Evolutionary conservation across 306 rosid genomes (phyloP), one percentile per base, ranked within the genome.

Genomic region (Biancaea sappan): DNA sequence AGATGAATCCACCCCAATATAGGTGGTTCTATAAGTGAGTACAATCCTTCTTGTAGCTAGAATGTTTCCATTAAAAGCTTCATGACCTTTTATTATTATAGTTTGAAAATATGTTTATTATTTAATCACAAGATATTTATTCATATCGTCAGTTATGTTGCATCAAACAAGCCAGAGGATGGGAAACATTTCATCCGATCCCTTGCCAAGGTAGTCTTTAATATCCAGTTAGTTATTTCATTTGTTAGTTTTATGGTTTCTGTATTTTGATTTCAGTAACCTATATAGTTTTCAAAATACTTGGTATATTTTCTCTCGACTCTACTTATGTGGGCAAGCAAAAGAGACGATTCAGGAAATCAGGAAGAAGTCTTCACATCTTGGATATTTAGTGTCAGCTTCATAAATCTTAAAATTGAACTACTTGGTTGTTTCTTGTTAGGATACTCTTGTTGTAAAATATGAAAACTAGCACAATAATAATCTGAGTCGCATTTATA

Each of bases 1-100:
- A 94, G 85, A 94, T 94, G 97, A 91, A 94, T 12, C 98, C 98
- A 2, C 90, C 96, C 3, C 83, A 90, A 50, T 92, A 94, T 78
- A 87, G 90, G 50, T 94, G 97, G 96, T 84, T 94, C 69, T 94
- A 94, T 18, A 85, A 94, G 98, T 94, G 88, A 84, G 98, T 88
- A 21, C 38, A 47, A 34, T 74, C 32, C 60, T 66, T 43, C 3
- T 51, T 59, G 8, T 24, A 38, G 38, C 31, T 66, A 59, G 34
- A 66, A 52, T 52, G 37, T 61, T 71, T 74, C 64, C 26, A 59
- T 47, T 4, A 62, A 69, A 51, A 40, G 28, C 46, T 73, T 16
- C 32, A 22, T 19, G 58, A 60, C n/a, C 65, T 53, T 53, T 16
- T 34, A 14, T 44, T 51, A 18, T 57, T 50, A 38, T 22, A 10